phyloP scores from a whole-genome alignment of 2,329 filamentous ascomycete species.

The Scedosporium apiospermum region DNA sequence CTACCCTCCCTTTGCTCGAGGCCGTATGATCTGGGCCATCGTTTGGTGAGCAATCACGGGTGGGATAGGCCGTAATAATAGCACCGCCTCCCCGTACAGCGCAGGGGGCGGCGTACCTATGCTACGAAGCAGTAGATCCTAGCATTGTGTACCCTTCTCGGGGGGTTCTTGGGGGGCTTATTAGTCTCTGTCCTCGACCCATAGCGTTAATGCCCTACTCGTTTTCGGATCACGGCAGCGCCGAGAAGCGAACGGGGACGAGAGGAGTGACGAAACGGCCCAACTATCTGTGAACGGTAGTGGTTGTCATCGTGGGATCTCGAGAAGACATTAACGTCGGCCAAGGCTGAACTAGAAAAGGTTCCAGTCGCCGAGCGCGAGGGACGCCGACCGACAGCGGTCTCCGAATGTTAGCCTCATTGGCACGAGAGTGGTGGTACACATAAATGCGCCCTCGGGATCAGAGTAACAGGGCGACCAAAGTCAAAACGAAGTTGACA shows the following conservation, averaged over 20 bases:
- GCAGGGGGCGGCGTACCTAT: no score
- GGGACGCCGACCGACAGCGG: no score
- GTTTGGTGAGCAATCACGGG: neutral
- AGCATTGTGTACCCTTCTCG: neutral
- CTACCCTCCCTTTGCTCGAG: neutral
- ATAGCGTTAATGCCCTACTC: no score
- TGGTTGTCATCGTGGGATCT: no score
- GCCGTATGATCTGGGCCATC: neutral
- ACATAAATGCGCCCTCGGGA: neutral
- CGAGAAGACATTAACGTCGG: no score
- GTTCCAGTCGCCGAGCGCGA: neutral
- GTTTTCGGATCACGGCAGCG: no score
- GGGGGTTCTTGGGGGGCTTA: neutral
- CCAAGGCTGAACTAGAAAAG: neutral
- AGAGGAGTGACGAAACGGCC: no score
- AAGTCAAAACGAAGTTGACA: neutral
- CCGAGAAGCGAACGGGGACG: no score
- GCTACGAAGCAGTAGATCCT: neutral
- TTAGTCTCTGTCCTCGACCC: no score
- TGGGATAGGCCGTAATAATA: neutral
- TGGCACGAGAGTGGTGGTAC: neutral
- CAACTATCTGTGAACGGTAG: no score
- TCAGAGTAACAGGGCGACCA: neutral
- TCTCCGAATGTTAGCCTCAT: no score
- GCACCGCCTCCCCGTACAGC: no score